Base-by-base conservation (phyloP, 352 stramenopile species). In the Phytophthora sp. region DNA sequence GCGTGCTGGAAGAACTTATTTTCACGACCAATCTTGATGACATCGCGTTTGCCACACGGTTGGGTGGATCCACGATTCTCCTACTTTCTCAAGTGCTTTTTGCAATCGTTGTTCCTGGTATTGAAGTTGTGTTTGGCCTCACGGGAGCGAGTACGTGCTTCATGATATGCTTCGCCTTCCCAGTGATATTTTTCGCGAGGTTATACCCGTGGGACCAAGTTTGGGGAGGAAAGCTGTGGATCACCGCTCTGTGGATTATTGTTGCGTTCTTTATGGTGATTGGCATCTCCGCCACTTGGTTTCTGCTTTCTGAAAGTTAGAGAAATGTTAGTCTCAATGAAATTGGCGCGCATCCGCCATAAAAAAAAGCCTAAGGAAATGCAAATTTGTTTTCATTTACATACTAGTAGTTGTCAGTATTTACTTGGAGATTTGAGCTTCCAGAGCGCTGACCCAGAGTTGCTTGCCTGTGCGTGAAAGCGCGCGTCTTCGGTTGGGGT, bases 161-260 rank as follows among this genome's bases (percentile, higher is more conserved):
- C 34, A 73, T 91, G 61, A 89, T 91, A 54, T 88, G 81, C 66
- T 87, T 89, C 46, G 76, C 83, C n/a, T 89, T 92, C 48, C 83
- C 83, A 10, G 74, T 79, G 11, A 62, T 87, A 34, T 78, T 89
- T 44, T 92, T 84, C 63, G 68, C 79, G 32, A 70, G 58, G 15
- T 42, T 91, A n/a, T 88, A 79, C 45, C 81, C 83, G 34, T 87
- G 83, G 83, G 64, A 73, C 13, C 20, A 51, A 45, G 53, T 69
- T 20, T 52, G 55, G 23, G 48, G 64, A 17, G 77, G 62, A 37
- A 69, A 75, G 23, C 49, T 81, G 12, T 79, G 70, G 62, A 66
- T 81, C 9, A 58, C 53, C 5, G 34, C 38, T 28, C 54, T 89
- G 20, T 84, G 77, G 70, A 5, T 67, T 21, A 45, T 83, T 20